Evolutionary conservation across 352 stramenopile species (phyloP).

Genomic region (Aphanomyces euteiches): DNA sequence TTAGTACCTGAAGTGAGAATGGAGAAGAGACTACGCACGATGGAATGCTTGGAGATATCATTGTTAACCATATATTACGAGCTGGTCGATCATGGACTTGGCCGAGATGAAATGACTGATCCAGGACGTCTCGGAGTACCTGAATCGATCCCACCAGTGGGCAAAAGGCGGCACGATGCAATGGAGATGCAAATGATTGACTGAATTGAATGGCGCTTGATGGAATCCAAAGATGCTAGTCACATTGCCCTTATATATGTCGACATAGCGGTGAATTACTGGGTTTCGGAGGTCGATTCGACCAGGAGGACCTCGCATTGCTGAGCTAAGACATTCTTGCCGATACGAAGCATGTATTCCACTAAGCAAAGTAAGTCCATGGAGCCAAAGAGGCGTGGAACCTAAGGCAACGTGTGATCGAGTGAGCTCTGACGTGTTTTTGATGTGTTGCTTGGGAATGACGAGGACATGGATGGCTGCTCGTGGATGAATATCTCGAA

Average conservation of each 20-base stretch:
- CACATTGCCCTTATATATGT: neutral
- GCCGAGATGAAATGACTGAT: no score
- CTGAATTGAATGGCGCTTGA: slow-evolving; percentile 25
- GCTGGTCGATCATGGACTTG: no score
- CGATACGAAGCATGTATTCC: slow-evolving; percentile 24
- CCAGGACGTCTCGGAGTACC: slow-evolving; percentile 18
- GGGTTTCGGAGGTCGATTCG: no score
- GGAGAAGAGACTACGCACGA: no score
- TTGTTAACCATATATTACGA: no score
- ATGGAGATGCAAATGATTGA: slow-evolving; percentile 26
- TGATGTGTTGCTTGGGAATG: slow-evolving; percentile 29
- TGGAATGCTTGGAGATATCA: no score
- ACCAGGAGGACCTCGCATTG: neutral
- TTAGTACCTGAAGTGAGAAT: no score
- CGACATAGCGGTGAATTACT: no score
- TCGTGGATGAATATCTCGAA: slow-evolving; percentile 14
- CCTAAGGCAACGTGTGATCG: slow-evolving; percentile 1
- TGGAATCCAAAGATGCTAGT: slow-evolving; percentile 24
- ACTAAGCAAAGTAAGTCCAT: neutral
- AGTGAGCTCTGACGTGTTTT: slow-evolving; percentile 18
- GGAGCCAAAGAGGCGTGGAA: neutral
- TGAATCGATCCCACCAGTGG: slow-evolving; percentile 7
- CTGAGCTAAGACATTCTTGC: neutral
- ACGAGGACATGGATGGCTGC: slow-evolving; percentile 24
- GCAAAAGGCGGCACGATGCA: slow-evolving; percentile 25